phyloP scores from a whole-genome alignment of 176 grass and related monocot genomes.

The Pharus latifolius region DNA sequence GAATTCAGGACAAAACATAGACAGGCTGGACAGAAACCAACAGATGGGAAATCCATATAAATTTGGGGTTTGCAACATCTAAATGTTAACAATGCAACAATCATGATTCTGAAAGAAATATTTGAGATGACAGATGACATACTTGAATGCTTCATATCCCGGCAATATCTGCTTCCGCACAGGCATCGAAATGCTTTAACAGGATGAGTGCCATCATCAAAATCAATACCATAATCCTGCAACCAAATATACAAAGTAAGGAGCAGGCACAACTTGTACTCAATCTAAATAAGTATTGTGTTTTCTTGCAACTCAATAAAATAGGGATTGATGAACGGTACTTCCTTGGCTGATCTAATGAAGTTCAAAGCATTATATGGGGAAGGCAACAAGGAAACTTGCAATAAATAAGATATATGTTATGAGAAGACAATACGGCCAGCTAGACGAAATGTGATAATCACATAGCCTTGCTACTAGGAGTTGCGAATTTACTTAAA shows the following conservation, averaged over 20 bases:
- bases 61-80: no score
- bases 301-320: background rate
- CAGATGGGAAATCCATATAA: no score
- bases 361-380: background rate
- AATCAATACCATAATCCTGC: conserved; percentile 46
- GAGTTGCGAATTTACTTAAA: no score
- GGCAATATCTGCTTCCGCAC: conserved; percentile 35
- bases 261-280: background rate
- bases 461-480: no score
- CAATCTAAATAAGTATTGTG: background rate
- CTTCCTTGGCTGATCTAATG: background rate
- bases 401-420: background rate
- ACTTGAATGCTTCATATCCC: conserved; percentile 4
- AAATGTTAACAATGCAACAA: background rate
- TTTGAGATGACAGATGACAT: background rate
- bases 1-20: no score
- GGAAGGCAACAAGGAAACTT: background rate
- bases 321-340: background rate
- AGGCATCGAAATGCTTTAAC: conserved; percentile 15
- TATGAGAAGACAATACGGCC: background rate
- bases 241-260: background rate
- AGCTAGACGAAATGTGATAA: no score
- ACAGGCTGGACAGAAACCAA: no score
- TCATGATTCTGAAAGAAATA: background rate
- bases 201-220: background rate